These are phyloP conservation scores for Dispira parvispora DNA, from an alignment of 192 early-diverging fungal genomes.

Conservation along the genomic window DNA sequence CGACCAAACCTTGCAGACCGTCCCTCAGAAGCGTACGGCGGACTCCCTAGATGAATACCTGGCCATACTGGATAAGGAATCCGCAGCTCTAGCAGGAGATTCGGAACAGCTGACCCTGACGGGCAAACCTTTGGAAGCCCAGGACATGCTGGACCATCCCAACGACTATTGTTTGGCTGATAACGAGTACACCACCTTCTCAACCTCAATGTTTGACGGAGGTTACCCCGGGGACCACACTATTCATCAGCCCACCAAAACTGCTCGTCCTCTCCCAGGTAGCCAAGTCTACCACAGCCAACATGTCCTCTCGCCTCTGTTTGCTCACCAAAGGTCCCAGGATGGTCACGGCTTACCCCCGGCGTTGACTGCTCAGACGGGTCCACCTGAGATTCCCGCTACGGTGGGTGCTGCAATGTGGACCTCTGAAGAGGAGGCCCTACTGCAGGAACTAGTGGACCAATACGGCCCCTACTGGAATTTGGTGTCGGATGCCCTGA, in stretches of 20 bases:
- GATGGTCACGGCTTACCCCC: neutral
- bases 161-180: neutral
- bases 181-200: neutral
- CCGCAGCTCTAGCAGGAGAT: neutral
- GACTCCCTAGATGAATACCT: neutral
- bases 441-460: constrained; percentile 32
- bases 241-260: neutral
- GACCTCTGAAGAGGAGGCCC: constrained; percentile 37
- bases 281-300: neutral
- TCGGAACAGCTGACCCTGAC: neutral
- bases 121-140: neutral
- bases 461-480: constrained; percentile 49
- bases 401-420: constrained; percentile 16
- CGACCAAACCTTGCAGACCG: neutral
- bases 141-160: constrained; percentile 1
- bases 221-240: constrained; percentile 9
- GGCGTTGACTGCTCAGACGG: neutral
- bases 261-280: neutral
- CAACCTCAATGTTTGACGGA: neutral
- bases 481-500: constrained; percentile 42
- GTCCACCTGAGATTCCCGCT: neutral
- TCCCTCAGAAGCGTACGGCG: constrained; percentile 1
- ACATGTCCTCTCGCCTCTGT: neutral
- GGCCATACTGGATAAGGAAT: neutral
- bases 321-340: too few relatives aligned